Evolutionary conservation across 441 rosid species (phyloP), one percentile per base, ranked within the genome.

Genomic region (Capsella rubella): DNA sequence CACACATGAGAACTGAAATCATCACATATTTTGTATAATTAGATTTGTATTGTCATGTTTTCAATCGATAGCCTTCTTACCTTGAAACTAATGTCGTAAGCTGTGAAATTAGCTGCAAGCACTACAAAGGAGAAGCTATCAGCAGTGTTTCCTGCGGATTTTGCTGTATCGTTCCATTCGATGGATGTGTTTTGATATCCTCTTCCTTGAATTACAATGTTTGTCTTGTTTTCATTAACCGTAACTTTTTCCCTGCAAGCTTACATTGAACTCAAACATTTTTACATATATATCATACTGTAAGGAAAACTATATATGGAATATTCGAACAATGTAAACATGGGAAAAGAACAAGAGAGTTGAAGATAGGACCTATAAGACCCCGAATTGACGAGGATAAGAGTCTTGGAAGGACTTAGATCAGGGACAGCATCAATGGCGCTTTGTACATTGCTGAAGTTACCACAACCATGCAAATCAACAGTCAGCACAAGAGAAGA

Each of bases 21-120:
- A 29, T 28, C 40, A 52, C 12, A 29, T 50, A 4, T 0, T 2
- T 13, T 8, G 35, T 13, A 3, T 4, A 11, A 15, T 29, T 37
- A 51, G 15, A 16, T 5, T 27, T 25, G 12, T 34, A 6, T 28
- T 59, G 29, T 57, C 40, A n/a, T 2, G 12, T 42, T 28, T 14
- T 37, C 5, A 7, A 47, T 37, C 5, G 10, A 47, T 42, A 3
- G 43, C 7, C 1, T 58, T 78, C 1, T 58, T 78, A 93, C 98
- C 96, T 85, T 83, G 70, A 93, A 93, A 76, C 95, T 88, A 5
- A 91, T 85, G 77, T 90, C 85, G 80, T 81, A 86, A 68, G 97
- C 98, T 28, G 82, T 82, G 75, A 93, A 91, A 57, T 84, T 86
- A 37, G 81, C 64, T 64, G 95, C 89, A 66, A 85, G 85, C 28